phyloP scores from a whole-genome alignment of 2,329 filamentous ascomycete species.

The Plenodomus biglobosus region DNA sequence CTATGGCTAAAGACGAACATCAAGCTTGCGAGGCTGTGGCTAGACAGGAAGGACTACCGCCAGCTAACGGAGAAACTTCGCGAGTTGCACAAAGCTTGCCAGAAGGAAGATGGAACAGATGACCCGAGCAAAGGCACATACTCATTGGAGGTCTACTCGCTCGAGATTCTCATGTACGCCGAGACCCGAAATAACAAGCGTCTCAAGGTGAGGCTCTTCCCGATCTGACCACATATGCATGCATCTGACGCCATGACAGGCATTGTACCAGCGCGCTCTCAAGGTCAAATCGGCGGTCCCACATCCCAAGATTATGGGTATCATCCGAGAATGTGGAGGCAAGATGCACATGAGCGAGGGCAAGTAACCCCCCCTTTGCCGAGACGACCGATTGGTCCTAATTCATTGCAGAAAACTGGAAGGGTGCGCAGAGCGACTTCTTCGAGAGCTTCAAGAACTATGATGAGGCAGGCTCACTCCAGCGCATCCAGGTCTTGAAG shows the following conservation, averaged over 20 bases:
- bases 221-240: constrained; percentile 23
- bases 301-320: constrained; percentile 98
- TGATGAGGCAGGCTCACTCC: constrained; percentile 93
- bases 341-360: constrained; percentile 99
- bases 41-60: constrained; percentile 86
- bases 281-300: constrained; percentile 95
- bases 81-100: constrained; percentile 87
- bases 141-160: constrained; percentile 88
- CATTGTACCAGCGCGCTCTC: constrained; percentile 86
- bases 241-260: constrained; percentile 45
- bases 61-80: constrained; percentile 79
- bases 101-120: constrained; percentile 80
- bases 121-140: constrained; percentile 97
- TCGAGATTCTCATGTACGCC: constrained; percentile 98
- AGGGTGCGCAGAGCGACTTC: constrained; percentile 94
- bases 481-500: constrained; percentile 95
- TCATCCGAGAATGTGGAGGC: constrained; percentile 96
- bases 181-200: constrained; percentile 98
- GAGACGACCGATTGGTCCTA: constrained; percentile 22
- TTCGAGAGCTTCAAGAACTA: constrained; percentile 99
- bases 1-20: constrained; percentile 98
- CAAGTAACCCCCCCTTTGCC: constrained; percentile 25
- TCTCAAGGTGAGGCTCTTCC: constrained; percentile 63
- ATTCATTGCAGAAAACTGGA: constrained; percentile 77
- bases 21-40: constrained; percentile 86